Evolutionary conservation across 164 flowering plant genomes (phyloP).

Genomic region (Paratinospora sagittata): DNA sequence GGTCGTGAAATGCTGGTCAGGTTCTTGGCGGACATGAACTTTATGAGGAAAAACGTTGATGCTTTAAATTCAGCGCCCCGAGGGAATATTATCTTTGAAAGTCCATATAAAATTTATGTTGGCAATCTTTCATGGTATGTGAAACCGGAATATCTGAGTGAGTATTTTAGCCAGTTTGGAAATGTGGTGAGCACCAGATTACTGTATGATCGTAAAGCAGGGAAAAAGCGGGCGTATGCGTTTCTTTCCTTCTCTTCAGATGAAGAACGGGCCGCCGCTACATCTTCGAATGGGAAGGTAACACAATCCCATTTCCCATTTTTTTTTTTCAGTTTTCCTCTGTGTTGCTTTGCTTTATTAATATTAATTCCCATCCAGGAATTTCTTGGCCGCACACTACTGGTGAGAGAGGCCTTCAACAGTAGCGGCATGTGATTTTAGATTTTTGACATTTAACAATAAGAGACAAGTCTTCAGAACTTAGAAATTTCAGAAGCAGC

Average conservation of each 20-base stretch:
- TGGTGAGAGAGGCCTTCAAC: constrained; percentile 26
- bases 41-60: constrained; percentile 15
- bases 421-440: constrained; percentile 12
- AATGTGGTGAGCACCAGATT: constrained; percentile 37
- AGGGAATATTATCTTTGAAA: constrained; percentile 30
- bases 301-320: background rate
- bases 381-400: constrained; percentile 21
- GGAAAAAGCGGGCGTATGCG: constrained; percentile 31
- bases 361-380: constrained; percentile 18
- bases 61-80: constrained; percentile 18
- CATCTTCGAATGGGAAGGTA: constrained; percentile 34
- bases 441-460: background rate
- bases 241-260: constrained; percentile 39
- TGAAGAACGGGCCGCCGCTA: constrained; percentile 33
- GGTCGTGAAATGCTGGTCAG: constrained; percentile 46
- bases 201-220: constrained; percentile 32
- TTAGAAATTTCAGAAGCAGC: too few relatives aligned
- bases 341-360: background rate
- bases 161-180: constrained; percentile 39
- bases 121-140: constrained; percentile 42
- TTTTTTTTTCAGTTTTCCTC: background rate
- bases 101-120: constrained; percentile 38
- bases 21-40: constrained; percentile 24
- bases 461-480: too few relatives aligned
- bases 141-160: constrained; percentile 33